Base-by-base conservation (phyloP, 768 basidiomycete species). In the Russula olivacea region DNA sequence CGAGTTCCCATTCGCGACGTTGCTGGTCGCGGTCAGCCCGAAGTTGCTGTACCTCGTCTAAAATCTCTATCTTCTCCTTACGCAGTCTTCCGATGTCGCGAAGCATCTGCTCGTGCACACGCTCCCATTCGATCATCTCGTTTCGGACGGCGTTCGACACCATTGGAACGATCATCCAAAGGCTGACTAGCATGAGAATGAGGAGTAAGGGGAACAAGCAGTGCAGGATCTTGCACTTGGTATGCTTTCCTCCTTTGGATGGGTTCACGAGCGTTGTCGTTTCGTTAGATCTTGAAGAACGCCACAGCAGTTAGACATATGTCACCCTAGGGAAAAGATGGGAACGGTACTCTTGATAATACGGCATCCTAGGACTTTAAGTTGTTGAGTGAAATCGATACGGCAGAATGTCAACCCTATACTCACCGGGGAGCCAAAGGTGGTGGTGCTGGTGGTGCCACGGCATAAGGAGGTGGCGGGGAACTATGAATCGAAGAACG, bases 1-100 rank as follows among this genome's bases (percentile, higher is more conserved):
- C 61, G 36, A 56, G 50, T 25, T 69, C 65, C 43, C 63, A 54
- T 50, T 54, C 57, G 28, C 43, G 59, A n/a, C 50, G 55, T 40
- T 59, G 55, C 30, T 15, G 38, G 9, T 67, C 58, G 21, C 54
- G 61, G 38, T 69, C 57, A 2, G n/a, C 12, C 40, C 48, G 59
- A 55, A 66, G 61, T 9, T 52, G 58, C 50, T 64, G 30, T 21
- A 64, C 12, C 14, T 64, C 63, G 19, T 45, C 32, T 12, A n/a
- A 21, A 25, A 60, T 11, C 1, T 2, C 21, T 0, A 15, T 55
- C 54, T 55, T 64, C 48, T 56, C 40, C 12, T 11, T 19, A 17
- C 15, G 48, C 19, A 64, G 47, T 30, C 4, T 41, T 1, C 23
- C 28, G 14, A 64, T 64, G 25, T 64, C 63, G 21, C 30, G 52